Evolutionary conservation across 345 rosid genomes (phyloP), one percentile per base, ranked within the genome.

Genomic region (Heritiera littoralis): DNA sequence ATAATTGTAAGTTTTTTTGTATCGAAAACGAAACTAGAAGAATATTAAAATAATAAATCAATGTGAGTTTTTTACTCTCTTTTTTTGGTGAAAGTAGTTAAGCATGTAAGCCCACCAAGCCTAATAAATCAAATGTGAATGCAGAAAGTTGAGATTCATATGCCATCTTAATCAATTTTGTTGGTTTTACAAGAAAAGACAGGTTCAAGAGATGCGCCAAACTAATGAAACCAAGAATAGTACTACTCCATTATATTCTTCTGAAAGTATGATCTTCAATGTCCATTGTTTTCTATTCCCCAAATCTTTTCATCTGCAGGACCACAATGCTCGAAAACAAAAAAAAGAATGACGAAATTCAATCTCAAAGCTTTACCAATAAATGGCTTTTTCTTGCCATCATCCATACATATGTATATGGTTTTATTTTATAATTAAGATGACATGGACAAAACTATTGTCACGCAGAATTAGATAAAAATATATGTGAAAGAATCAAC

Each of bases 101-200:
- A 23, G 13, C 14, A 32, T 5, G 5, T 5, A 12, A 30, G 18
- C 41, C 66, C 17, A 63, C 15, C 65, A 63, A 30, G 40, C 17
- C 3, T 5, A 63, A 63, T 63, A 4, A 30, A 63, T 64, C 45
- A 32, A 32, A 64, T 35, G n/a, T 64, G 68, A 64, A 64, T 32
- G 68, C 68, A 32, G 63, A 61, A 61, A 28, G 7, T 28, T 61
- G 66, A 38, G 17, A 12, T 55, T 55, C 7, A 56, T 30, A 30
- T 63, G 66, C 2, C 66, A 30, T 63, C 51, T 15, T 35, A 35
- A 35, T 67, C 51, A 41, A 41, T 41, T 70, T 28, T 28, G 74
- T 70, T 70, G 55, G 74, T 46, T 70, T 70, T 46, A 23, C 6
- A 18, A 35, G 76, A 52, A 32, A 52, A 32, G 76, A 72, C 76